These are phyloP conservation scores for Circinella minor DNA, from an alignment of 371 early-diverging fungal species.

Conservation along the genomic window DNA sequence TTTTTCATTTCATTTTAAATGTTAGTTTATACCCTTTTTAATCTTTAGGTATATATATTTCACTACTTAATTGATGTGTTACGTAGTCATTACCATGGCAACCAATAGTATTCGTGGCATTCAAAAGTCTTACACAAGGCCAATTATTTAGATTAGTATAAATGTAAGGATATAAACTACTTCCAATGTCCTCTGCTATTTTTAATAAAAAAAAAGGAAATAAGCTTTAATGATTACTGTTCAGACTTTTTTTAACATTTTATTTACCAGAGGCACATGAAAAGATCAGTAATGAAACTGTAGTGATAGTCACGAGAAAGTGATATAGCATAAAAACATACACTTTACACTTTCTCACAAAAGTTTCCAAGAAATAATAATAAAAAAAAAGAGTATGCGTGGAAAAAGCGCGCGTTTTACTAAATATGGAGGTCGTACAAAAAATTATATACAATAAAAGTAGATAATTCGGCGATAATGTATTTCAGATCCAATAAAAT, in stretches of 20 bases:
- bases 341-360: neutral
- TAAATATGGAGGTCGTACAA: too few relatives aligned
- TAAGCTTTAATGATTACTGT: too few relatives aligned
- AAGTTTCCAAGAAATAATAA: too few relatives aligned
- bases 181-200: slow-evolving; percentile 47
- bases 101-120: slow-evolving; percentile 62
- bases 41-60: too few relatives aligned
- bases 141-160: slow-evolving; percentile 59
- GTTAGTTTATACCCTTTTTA: too few relatives aligned
- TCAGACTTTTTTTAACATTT: neutral
- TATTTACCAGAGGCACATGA: slow-evolving; percentile 5
- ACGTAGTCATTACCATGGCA: slow-evolving; percentile 53
- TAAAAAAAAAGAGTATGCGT: too few relatives aligned
- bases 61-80: too few relatives aligned
- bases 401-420: too few relatives aligned
- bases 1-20: too few relatives aligned
- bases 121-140: slow-evolving; percentile 67
- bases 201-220: neutral
- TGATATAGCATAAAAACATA: neutral
- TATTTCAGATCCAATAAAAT: too few relatives aligned
- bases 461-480: too few relatives aligned
- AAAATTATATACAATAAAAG: too few relatives aligned
- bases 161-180: slow-evolving; percentile 50
- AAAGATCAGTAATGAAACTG: neutral
- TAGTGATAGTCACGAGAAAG: slow-evolving; percentile 2